Percentiles rank a stretch among this genome's conserved stretches.
These are phyloP conservation scores for Adansonia grandidieri DNA, from an alignment of 441 rosid species.

Conservation along the genomic window DNA sequence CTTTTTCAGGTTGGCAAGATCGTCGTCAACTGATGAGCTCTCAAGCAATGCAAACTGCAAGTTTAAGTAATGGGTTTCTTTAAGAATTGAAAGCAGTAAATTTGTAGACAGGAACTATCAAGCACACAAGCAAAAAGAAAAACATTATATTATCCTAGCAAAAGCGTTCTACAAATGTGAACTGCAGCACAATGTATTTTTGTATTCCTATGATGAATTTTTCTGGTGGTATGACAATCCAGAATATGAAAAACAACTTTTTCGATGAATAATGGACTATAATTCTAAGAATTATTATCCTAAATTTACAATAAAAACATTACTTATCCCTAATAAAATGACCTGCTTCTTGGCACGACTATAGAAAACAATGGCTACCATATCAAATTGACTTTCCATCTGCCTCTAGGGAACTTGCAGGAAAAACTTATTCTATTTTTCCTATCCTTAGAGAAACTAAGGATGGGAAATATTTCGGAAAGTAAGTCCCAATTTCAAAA, in stretches of 20 bases:
- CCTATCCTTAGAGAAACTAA: neutral
- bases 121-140: neutral
- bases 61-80: neutral
- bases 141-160: no score
- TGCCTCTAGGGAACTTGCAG: neutral
- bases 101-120: neutral
- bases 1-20: slow-evolving; percentile 67
- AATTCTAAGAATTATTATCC: neutral
- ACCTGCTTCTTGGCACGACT: neutral
- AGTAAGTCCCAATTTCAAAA: neutral
- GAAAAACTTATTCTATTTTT: neutral
- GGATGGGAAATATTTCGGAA: neutral
- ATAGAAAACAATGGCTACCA: slow-evolving; percentile 6
- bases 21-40: slow-evolving; percentile 71
- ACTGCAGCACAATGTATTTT: neutral
- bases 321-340: neutral
- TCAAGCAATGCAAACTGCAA: slow-evolving; percentile 76
- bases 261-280: neutral
- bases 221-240: no score
- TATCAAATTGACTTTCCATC: neutral
- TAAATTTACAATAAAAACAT: neutral
- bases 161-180: neutral
- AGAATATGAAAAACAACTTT: no score
- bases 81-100: neutral
- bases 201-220: neutral